Evolutionary conservation across 1,139 yeast genomes (phyloP).

Genomic region (Scheffersomyces illinoinensis): DNA sequence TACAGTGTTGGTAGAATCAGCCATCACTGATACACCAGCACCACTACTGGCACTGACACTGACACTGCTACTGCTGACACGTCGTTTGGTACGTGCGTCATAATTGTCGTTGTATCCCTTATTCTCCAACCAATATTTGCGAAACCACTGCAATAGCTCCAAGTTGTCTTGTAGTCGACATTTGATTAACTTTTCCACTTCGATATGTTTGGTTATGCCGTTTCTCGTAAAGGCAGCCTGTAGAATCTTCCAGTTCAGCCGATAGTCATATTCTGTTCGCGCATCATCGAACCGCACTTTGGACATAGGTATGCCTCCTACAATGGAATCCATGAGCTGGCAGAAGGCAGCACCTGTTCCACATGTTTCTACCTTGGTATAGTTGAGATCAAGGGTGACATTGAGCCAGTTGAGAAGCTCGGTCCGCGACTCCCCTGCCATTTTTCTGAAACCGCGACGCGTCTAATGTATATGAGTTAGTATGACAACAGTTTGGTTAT

Average conservation of each 20-base stretch:
- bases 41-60: conserved; percentile 5
- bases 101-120: conserved; percentile 61
- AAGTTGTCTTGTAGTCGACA: conserved; percentile 92
- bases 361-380: conserved; percentile 85
- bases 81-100: conserved; percentile 54
- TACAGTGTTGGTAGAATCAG: conserved; percentile 6
- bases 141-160: conserved; percentile 92
- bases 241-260: conserved; percentile 79
- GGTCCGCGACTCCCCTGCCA: conserved; percentile 72
- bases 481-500: background rate
- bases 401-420: conserved; percentile 89
- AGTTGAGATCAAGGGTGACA: conserved; percentile 59
- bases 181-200: conserved; percentile 78
- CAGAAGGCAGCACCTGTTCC: conserved; percentile 97
- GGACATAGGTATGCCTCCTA: conserved; percentile 75
- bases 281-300: conserved; percentile 71
- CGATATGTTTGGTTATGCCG: conserved; percentile 70
- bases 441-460: background rate
- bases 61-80: conserved; percentile 5
- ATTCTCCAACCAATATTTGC: conserved; percentile 76
- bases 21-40: conserved; percentile 7
- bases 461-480: background rate
- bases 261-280: conserved; percentile 69
- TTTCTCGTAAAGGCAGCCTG: conserved; percentile 77
- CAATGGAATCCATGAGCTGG: conserved; percentile 84